Base-by-base conservation (phyloP, 441 rosid genomes). In the Aquilaria agallochum region DNA sequence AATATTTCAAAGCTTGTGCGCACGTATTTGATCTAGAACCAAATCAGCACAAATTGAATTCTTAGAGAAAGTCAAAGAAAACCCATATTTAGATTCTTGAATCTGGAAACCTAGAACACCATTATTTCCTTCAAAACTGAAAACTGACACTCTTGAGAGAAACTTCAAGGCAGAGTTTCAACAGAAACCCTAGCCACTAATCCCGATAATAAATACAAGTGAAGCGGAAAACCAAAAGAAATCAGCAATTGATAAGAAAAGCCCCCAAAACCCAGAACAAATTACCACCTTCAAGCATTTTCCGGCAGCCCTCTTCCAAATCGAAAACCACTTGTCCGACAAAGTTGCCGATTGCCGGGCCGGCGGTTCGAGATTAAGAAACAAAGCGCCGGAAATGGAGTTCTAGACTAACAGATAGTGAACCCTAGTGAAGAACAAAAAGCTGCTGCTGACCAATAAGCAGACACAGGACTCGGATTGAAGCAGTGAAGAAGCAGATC, bases 181-280 rank as follows among this genome's bases (percentile, higher is more conserved):
- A 54, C 32, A n/a, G 55, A 20, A 53, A 40, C 45, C 45, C 45
- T 40, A 40, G 9, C 45, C 45, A 8, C 9, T 7, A 33, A 14
- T 53, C 53, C 31, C 30, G 8, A 62, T 33, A 45, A n/a, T 20
- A 9, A 42, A 68, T 13, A 51, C 45, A 32, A 32, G 4, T 1
- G 58, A 32, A 36, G 44, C 47, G 31, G 5, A 50, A 50, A 32
- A 48, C 40, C 27, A 44, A 12, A 54, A 11, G 4, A 15, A 45
- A 46, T 31, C 32, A 32, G 12, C 12, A 11, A 34, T 9, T 20
- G 5, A 30, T 44, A 53, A 5, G 45, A 36, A 63, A 63, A 58
- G 4, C 50, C 31, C 69, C 50, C 56, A 51, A 58, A 65, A 20
- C 69, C 59, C 69, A 31, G 45, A 31, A 58, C 20, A 14, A 45